Conservation (phyloP, 768 basidiomycete species). For the Sarcomyxa edulis region DNA sequence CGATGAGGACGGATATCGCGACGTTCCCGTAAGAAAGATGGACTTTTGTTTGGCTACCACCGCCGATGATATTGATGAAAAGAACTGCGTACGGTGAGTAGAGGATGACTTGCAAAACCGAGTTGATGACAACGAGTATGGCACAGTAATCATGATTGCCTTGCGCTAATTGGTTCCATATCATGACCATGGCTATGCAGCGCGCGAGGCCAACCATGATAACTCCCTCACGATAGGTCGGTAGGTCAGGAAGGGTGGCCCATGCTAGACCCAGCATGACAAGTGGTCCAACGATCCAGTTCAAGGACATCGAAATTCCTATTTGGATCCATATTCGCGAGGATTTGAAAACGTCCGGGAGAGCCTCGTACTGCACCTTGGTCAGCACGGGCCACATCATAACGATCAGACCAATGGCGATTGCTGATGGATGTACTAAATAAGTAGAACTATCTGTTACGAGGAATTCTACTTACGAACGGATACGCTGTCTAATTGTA, state of each 20-base stretch:
- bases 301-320: conserved; percentile 59
- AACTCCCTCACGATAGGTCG: conserved; percentile 71
- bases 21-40: conserved; percentile 53
- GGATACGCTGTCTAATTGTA: conserved; percentile 65
- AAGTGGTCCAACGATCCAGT: conserved; percentile 80
- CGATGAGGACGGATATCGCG: conserved; percentile 66
- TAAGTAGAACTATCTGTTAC: neutral
- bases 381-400: conserved; percentile 88
- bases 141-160: conserved; percentile 74
- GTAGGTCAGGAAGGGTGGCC: conserved; percentile 79
- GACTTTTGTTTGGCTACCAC: conserved; percentile 25
- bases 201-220: conserved; percentile 78
- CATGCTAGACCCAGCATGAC: conserved; percentile 84
- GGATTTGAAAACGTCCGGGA: conserved; percentile 52
- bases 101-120: conserved; percentile 70
- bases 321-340: conserved; percentile 62
- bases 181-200: conserved; percentile 73
- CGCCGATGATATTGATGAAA: conserved; percentile 70
- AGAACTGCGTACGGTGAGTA: conserved; percentile 71
- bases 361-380: conserved; percentile 71
- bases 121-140: conserved; percentile 77
- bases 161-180: conserved; percentile 73
- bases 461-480: conserved; percentile 50
- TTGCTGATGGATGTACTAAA: conserved; percentile 39
- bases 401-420: conserved; percentile 73